Evolutionary conservation across 331 rosid genomes (phyloP), one percentile per base, ranked within the genome.

Genomic region (Rosa hybrid): DNA sequence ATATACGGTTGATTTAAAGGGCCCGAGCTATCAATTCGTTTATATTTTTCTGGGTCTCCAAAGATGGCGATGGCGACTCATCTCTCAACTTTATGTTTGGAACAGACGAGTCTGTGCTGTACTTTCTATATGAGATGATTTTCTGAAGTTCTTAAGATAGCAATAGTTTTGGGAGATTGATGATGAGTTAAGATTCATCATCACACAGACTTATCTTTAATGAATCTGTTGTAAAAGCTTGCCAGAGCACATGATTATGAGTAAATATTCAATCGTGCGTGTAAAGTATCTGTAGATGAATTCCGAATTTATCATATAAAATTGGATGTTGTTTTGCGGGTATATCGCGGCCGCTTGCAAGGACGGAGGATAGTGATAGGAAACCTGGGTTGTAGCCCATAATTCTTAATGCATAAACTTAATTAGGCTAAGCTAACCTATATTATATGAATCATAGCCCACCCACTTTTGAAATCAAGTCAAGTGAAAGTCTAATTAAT

Each of bases 11-110:
- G n/a, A 12, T 5, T 5, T 0, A 8, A 72, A 6, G 7, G 78
- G 78, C 44, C 78, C 23, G 21, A 21, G 78, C 78, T n/a, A 56
- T 74, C 38, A 9, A 39, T 56, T 74, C 38, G 1, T 38, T 54
- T 6, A 4, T 17, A 18, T 53, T 18, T 53, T 53, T 53, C 8
- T 25, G 12, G 50, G 30, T n/a, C n/a, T 54, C 78, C 23, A 7
- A 38, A 6, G 51, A 74, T 39, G 59, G 13, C 68, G 51, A 74
- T 39, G 59, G 13, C 68, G 21, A 54, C 30, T 53, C 77, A 2
- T 23, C 41, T 9, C 38, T 51, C 30, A 6, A 72, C 67, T 38
- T 62, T 62, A 34, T 11, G 34, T 6, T 41, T 72, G 20, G 49
- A 54, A 20, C 67, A 74, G 67, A 0, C 77, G 18, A 53, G 34